These are phyloP conservation scores for Telopea speciosissima DNA, from an alignment of 177 flowering plant species.

Conservation along the genomic window DNA sequence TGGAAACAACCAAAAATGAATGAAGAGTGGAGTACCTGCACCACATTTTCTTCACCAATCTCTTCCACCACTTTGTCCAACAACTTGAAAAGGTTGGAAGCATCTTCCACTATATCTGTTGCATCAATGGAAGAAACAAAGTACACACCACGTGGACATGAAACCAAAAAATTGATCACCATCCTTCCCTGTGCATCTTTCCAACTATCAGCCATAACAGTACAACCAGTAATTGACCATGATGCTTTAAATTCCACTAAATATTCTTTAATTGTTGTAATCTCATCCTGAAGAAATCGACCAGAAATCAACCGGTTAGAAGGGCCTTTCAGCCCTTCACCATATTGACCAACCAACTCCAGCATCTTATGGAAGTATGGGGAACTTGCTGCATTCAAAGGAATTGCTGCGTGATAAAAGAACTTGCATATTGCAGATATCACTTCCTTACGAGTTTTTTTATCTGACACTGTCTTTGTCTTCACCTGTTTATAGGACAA, in stretches of 20 bases:
- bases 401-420: conserved; percentile 83
- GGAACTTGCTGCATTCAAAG: conserved; percentile 61
- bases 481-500: not conserved
- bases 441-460: conserved; percentile 45
- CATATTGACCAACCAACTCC: conserved; percentile 31
- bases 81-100: conserved; percentile 12
- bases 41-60: conserved; percentile 85
- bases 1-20: conserved; percentile 4
- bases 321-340: conserved; percentile 53
- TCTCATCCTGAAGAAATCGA: conserved; percentile 71
- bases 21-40: conserved; percentile 51
- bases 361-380: conserved; percentile 39
- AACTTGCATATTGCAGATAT: conserved; percentile 77
- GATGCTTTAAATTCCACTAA: conserved; percentile 61
- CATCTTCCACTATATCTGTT: conserved; percentile 62
- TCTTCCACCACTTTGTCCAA: conserved; percentile 86
- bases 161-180: conserved; percentile 64
- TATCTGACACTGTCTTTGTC: not conserved
- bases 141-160: conserved; percentile 75
- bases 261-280: conserved; percentile 38
- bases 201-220: conserved; percentile 89
- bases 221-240: conserved; percentile 77
- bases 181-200: conserved; percentile 60
- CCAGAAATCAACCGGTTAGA: conserved; percentile 58
- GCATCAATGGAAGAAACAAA: conserved; percentile 82